Percentiles rank a stretch among this genome's conserved stretches.
Conservation (phyloP, 2,329 filamentous ascomycete species). For the Aspergillus eucalypticola region DNA sequence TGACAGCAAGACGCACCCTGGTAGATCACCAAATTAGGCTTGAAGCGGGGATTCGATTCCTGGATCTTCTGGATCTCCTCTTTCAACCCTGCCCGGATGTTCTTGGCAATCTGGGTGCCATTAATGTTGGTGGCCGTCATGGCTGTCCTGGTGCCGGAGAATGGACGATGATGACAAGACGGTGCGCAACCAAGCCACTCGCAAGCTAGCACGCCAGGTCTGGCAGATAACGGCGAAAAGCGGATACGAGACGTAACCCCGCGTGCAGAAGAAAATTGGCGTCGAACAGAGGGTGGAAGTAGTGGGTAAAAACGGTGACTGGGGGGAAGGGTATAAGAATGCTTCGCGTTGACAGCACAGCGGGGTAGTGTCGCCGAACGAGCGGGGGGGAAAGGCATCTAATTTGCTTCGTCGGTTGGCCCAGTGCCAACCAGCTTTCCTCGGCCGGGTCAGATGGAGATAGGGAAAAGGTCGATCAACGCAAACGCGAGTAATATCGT, state of each 20-base stretch:
- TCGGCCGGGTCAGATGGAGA: conserved; percentile 15
- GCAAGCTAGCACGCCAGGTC: conserved; percentile 19
- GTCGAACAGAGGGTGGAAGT: conserved; percentile 14
- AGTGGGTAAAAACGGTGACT: conserved; percentile 18
- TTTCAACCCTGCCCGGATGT: conserved; percentile 79
- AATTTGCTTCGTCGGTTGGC: conserved; percentile 25
- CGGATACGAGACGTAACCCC: conserved; percentile 19
- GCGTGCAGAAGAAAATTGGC: conserved; percentile 16
- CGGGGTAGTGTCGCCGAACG: conserved; percentile 28
- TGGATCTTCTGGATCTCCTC: conserved; percentile 80
- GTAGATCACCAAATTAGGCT: conserved; percentile 88
- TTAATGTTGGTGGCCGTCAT: conserved; percentile 94
- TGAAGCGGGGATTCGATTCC: conserved; percentile 79
- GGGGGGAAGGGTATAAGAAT: conserved; percentile 18
- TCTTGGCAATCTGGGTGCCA: conserved; percentile 91
- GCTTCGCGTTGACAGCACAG: conserved; percentile 22
- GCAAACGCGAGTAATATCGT: conserved; percentile 4
- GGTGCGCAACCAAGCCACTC: conserved; percentile 19
- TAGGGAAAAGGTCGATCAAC: conserved; percentile 14
- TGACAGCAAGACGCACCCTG: conserved; percentile 64
- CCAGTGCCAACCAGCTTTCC: conserved; percentile 6
- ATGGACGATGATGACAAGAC: conserved; percentile 11
- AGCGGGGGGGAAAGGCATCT: conserved; percentile 32
- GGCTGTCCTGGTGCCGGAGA: conserved; percentile 50
- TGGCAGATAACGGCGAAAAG: conserved; percentile 17